These are phyloP conservation scores for Ichthyophthirius multifiliis DNA, from an alignment of 169 alveolate species.

Conservation along the genomic window DNA sequence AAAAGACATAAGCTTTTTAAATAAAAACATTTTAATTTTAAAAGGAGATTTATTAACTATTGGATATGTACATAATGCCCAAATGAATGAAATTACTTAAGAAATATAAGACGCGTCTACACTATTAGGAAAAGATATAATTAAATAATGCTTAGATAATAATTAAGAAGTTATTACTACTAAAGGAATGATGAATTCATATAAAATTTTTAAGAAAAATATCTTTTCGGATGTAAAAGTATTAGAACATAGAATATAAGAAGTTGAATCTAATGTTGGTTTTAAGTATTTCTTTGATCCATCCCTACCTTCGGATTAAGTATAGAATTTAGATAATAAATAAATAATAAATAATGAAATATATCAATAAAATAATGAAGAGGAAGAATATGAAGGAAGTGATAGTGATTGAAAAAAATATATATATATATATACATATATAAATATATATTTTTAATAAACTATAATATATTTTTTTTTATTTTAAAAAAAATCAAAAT, in stretches of 20 bases:
- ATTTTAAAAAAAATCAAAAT: too few relatives aligned
- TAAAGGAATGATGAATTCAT: background rate
- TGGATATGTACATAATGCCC: background rate
- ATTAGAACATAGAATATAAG: background rate
- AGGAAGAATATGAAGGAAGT: too few relatives aligned
- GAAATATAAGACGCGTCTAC: background rate
- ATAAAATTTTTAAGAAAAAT: background rate
- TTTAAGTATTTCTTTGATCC: constrained; percentile 14
- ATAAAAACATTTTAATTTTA: background rate
- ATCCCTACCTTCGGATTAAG: background rate
- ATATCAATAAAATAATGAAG: too few relatives aligned
- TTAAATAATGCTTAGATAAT: background rate
- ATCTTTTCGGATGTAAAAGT: background rate
- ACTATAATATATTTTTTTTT: too few relatives aligned
- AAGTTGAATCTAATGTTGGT: background rate
- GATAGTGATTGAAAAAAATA: too few relatives aligned
- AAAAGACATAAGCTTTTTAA: background rate
- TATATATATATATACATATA: too few relatives aligned
- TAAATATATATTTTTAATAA: too few relatives aligned
- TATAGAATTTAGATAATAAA: too few relatives aligned
- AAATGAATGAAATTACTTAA: background rate
- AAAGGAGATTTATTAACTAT: constrained; percentile 1
- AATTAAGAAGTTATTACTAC: background rate
- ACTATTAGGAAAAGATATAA: background rate
- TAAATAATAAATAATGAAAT: too few relatives aligned